phyloP scores from a whole-genome alignment of 768 basidiomycete genomes.

The Piloderma croceum region DNA sequence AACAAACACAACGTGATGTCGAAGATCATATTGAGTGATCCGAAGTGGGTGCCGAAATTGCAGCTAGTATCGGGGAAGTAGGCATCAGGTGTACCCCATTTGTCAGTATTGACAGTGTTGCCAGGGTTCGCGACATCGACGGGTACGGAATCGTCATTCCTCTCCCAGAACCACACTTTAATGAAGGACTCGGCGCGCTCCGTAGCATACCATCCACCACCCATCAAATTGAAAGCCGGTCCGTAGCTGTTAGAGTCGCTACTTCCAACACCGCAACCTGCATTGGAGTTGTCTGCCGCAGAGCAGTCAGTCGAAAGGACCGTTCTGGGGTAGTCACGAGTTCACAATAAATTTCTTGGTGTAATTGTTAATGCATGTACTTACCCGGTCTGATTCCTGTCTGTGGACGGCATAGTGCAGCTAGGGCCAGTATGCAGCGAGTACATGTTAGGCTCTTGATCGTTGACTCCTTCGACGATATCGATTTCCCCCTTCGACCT shows the following conservation, averaged over 20 bases:
- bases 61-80: slow-evolving; percentile 58
- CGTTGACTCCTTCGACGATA: background rate
- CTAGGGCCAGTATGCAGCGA: no score
- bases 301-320: background rate
- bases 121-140: slow-evolving; percentile 40
- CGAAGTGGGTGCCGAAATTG: slow-evolving; percentile 49
- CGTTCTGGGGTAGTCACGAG: background rate
- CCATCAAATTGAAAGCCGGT: slow-evolving; percentile 49
- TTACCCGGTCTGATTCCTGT: slow-evolving; percentile 43
- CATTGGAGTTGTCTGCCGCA: background rate
- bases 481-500: background rate
- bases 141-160: slow-evolving; percentile 39
- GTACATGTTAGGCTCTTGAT: background rate
- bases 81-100: slow-evolving; percentile 58
- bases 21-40: slow-evolving; percentile 58
- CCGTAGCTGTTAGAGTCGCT: slow-evolving; percentile 42
- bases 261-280: background rate
- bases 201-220: slow-evolving; percentile 65
- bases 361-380: slow-evolving; percentile 4
- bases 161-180: slow-evolving; percentile 70
- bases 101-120: slow-evolving; percentile 38
- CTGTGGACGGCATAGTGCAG: slow-evolving; percentile 46
- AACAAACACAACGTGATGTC: slow-evolving; percentile 25
- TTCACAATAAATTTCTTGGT: background rate
- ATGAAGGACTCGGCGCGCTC: slow-evolving; percentile 53